Evolutionary conservation across 2,329 filamentous ascomycete species (phyloP).

Genomic region (Capronia coronata): DNA sequence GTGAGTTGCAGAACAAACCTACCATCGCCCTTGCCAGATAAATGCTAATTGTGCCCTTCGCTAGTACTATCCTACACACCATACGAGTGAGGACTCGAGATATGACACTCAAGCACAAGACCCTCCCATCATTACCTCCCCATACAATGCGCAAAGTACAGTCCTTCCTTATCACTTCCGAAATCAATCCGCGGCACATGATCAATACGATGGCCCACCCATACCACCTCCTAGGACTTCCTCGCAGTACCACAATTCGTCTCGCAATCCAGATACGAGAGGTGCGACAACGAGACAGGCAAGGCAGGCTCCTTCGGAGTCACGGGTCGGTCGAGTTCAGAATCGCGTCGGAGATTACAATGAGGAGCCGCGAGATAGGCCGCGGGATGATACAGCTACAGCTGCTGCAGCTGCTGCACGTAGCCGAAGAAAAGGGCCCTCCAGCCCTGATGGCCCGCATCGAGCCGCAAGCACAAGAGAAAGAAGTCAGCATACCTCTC

Average conservation of each 20-base stretch:
- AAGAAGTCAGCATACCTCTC: slow-evolving; percentile 34
- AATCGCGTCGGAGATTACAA: slow-evolving; percentile 38
- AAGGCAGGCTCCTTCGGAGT: slow-evolving; percentile 32
- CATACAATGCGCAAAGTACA: slow-evolving; percentile 16
- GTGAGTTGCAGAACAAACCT: slow-evolving; percentile 3
- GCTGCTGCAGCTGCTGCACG: slow-evolving; percentile 34
- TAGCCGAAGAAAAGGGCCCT: slow-evolving; percentile 44
- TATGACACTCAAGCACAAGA: slow-evolving; percentile 14
- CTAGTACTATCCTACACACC: slow-evolving; percentile 17
- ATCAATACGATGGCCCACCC: slow-evolving; percentile 56
- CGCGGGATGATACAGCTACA: slow-evolving; percentile 32
- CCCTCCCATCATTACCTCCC: slow-evolving; percentile 10
- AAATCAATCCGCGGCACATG: slow-evolving; percentile 34
- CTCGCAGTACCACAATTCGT: slow-evolving; percentile 54
- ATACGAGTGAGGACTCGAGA: slow-evolving; percentile 7
- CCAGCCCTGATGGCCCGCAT: slow-evolving; percentile 43
- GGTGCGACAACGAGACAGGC: slow-evolving; percentile 38
- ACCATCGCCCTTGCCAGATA: not conserved
- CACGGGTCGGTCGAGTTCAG: slow-evolving; percentile 32
- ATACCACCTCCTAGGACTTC: slow-evolving; percentile 76
- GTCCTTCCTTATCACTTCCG: slow-evolving; percentile 28
- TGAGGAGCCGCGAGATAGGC: slow-evolving; percentile 39
- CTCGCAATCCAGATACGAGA: slow-evolving; percentile 33
- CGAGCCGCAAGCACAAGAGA: slow-evolving; percentile 39
- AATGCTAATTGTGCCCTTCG: slow-evolving; percentile 6